Conservation (phyloP, 495 filamentous ascomycete genomes). For the Penicillium egyptiacum region DNA sequence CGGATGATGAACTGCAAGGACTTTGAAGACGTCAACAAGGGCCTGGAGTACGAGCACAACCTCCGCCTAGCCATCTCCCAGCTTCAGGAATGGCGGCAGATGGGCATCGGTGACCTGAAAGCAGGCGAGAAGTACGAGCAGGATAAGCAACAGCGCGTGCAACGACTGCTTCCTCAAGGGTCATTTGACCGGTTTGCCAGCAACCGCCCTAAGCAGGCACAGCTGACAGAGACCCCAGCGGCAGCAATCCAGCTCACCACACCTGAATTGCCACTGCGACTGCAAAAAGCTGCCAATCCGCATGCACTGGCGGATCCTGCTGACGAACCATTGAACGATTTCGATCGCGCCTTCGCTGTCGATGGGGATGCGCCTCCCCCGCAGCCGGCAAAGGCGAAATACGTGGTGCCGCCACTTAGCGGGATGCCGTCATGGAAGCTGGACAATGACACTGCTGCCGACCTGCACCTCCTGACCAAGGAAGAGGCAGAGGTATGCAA, state of each 20-base stretch:
- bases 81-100: slow-evolving; percentile 89
- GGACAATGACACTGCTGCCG: slow-evolving; percentile 70
- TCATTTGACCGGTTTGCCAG: slow-evolving; percentile 78
- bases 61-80: slow-evolving; percentile 86
- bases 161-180: slow-evolving; percentile 67
- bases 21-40: slow-evolving; percentile 80
- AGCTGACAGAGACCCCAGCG: slow-evolving; percentile 67
- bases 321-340: slow-evolving; percentile 41
- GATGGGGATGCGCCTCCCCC: slow-evolving; percentile 45
- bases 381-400: slow-evolving; percentile 49
- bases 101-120: slow-evolving; percentile 77
- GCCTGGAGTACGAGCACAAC: slow-evolving; percentile 85
- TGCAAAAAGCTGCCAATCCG: slow-evolving; percentile 44
- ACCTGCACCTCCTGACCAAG: slow-evolving; percentile 79
- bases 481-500: slow-evolving; percentile 87
- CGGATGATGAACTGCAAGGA: slow-evolving; percentile 94
- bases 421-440: slow-evolving; percentile 67
- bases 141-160: slow-evolving; percentile 77
- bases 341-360: slow-evolving; percentile 44
- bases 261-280: slow-evolving; percentile 68
- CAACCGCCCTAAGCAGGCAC: slow-evolving; percentile 49
- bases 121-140: slow-evolving; percentile 92
- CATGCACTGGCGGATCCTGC: slow-evolving; percentile 33
- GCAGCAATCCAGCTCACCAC: slow-evolving; percentile 71
- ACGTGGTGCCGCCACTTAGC: slow-evolving; percentile 45